Percentiles rank a stretch among this genome's conserved stretches.
phyloP scores from a whole-genome alignment of 2,329 filamentous ascomycete species.

The Salinomyces thailandicus region DNA sequence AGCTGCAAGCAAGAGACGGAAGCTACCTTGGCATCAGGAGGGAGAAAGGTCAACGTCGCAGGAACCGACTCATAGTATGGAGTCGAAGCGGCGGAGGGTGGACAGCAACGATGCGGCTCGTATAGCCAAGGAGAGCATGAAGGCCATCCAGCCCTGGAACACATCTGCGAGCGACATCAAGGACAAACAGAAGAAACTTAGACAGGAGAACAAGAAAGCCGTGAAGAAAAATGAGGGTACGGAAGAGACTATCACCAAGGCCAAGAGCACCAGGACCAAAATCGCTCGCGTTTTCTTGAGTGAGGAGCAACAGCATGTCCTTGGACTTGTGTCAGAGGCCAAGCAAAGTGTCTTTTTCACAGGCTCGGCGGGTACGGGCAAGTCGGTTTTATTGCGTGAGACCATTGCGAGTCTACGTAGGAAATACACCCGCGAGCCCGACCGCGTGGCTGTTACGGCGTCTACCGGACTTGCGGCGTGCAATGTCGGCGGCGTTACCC shows the following conservation, averaged over 20 bases:
- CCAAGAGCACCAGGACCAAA: conserved; percentile 34
- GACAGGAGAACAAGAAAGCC: conserved; percentile 52
- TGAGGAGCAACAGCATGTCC: conserved; percentile 73
- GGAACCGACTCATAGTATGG: conserved; percentile 10
- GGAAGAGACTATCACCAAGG: conserved; percentile 40
- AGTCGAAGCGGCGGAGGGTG: background rate
- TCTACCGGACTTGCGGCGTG: conserved; percentile 93
- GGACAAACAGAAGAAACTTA: conserved; percentile 62
- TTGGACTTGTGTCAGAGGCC: conserved; percentile 69
- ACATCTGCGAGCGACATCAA: conserved; percentile 64
- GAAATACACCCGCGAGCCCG: conserved; percentile 66
- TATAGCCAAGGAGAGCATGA: conserved; percentile 32
- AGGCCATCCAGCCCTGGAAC: conserved; percentile 52
- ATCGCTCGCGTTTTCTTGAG: conserved; percentile 60
- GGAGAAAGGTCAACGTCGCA: conserved; percentile 6
- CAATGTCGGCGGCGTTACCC: conserved; percentile 89
- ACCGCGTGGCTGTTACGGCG: conserved; percentile 83
- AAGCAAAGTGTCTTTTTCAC: conserved; percentile 94
- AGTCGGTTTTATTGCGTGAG: conserved; percentile 87
- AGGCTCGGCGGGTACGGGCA: conserved; percentile 85
- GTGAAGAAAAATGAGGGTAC: conserved; percentile 32
- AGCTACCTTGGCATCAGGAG: conserved; percentile 8
- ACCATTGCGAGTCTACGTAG: conserved; percentile 73
- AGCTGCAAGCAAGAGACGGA: conserved; percentile 47
- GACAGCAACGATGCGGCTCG: too few relatives aligned